phyloP scores from a whole-genome alignment of 176 grass and related monocot genomes.

The Carex pumila region DNA sequence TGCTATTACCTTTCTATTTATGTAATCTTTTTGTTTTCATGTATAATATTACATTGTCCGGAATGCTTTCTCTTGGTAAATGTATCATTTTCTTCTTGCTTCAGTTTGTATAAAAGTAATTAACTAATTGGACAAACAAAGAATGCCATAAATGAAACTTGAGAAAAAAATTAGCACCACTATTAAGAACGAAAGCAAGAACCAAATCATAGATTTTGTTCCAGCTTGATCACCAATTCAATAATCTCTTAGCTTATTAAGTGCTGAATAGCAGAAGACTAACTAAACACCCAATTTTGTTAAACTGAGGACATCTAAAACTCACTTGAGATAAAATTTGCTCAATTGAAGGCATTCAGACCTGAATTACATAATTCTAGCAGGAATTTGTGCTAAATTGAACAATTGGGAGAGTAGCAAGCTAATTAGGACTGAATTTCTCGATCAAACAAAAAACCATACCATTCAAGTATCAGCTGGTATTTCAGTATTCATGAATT shows the following conservation, averaged over 20 bases:
- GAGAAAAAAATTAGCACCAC: too few relatives aligned
- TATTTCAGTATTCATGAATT: background rate
- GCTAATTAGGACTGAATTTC: background rate
- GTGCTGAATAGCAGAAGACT: background rate
- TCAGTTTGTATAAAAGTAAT: background rate
- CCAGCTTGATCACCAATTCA: background rate
- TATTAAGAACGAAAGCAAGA: background rate
- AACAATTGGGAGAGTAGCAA: background rate
- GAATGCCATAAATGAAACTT: background rate
- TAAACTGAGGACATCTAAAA: background rate
- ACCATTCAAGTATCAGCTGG: background rate
- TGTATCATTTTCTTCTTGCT: too few relatives aligned
- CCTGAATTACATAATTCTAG: background rate
- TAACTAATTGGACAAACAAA: background rate
- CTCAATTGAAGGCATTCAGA: background rate
- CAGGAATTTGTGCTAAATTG: background rate
- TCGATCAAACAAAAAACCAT: background rate
- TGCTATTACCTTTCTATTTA: too few relatives aligned
- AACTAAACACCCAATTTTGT: background rate
- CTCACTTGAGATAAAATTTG: background rate
- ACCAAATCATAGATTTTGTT: background rate
- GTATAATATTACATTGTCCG: too few relatives aligned
- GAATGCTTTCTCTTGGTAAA: too few relatives aligned
- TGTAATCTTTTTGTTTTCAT: too few relatives aligned
- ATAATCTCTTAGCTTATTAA: background rate